Evolutionary conservation across 2,329 filamentous ascomycete genomes (phyloP).

Genomic region (Graphiopsis chlorocephala): DNA sequence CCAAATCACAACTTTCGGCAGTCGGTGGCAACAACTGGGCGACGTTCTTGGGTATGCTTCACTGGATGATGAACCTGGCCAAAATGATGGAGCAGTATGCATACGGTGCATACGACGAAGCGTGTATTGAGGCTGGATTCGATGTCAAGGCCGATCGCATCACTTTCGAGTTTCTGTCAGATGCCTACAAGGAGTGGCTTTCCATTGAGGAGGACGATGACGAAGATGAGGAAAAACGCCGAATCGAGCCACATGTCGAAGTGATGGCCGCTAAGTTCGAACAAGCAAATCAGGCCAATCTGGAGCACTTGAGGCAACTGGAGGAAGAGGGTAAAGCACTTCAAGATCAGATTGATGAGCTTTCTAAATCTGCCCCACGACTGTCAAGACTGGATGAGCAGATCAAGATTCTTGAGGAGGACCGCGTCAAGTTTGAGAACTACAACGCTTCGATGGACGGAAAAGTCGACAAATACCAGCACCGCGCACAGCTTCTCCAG

Average conservation of each 20-base stretch:
- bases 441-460: conserved; percentile 84
- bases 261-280: conserved; percentile 88
- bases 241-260: conserved; percentile 79
- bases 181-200: conserved; percentile 90
- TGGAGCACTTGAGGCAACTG: conserved; percentile 77
- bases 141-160: conserved; percentile 89
- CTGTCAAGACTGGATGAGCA: conserved; percentile 81
- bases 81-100: conserved; percentile 88
- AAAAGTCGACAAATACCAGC: conserved; percentile 85
- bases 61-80: conserved; percentile 99
- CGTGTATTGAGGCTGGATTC: conserved; percentile 80
- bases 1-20: conserved; percentile 90
- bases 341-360: conserved; percentile 80
- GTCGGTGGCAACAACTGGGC: conserved; percentile 97
- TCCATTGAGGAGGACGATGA: conserved; percentile 76
- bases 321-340: conserved; percentile 82
- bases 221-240: conserved; percentile 76
- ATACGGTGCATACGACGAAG: conserved; percentile 78
- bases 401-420: conserved; percentile 91
- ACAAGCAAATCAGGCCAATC: conserved; percentile 76
- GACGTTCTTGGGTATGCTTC: conserved; percentile 85
- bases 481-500: conserved; percentile 75
- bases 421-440: conserved; percentile 90
- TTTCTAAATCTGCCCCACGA: conserved; percentile 82
- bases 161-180: conserved; percentile 87